Conservation (phyloP, 2,329 filamentous ascomycete species). For the Emericellopsis cladophorae region DNA sequence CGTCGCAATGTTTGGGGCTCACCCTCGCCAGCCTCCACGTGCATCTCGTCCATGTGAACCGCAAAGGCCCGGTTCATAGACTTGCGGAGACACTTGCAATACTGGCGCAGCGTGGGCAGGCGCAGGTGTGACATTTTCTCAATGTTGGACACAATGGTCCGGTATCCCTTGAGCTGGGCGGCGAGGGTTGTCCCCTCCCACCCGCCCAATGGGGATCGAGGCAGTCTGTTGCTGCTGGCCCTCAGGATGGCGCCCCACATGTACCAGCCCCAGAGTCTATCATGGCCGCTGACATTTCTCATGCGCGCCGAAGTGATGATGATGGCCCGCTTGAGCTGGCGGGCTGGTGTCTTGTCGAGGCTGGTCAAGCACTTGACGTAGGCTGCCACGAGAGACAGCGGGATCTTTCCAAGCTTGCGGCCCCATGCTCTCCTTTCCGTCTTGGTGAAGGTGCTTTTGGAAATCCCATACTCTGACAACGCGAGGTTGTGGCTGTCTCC, state of each 20-base stretch:
- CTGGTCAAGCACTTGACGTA: conserved; percentile 25
- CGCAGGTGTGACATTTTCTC: conserved; percentile 9
- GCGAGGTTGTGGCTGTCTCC: too few relatives aligned
- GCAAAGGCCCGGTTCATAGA: conserved; percentile 1
- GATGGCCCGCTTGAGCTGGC: conserved; percentile 17
- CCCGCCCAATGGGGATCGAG: neutral
- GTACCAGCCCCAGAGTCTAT: conserved; percentile 12
- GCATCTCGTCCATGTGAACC: conserved; percentile 6
- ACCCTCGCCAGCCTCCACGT: conserved; percentile 1
- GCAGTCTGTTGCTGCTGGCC: neutral
- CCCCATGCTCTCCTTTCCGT: conserved; percentile 17
- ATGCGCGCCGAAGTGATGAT: conserved; percentile 6
- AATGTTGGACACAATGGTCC: conserved; percentile 14
- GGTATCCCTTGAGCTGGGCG: conserved; percentile 16
- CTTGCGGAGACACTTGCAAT: conserved; percentile 11
- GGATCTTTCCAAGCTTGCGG: conserved; percentile 10
- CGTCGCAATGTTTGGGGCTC: conserved; percentile 1
- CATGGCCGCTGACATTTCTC: neutral
- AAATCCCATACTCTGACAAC: too few relatives aligned
- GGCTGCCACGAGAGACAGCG: conserved; percentile 28
- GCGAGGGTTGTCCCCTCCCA: conserved; percentile 6
- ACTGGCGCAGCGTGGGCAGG: conserved; percentile 8
- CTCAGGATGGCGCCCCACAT: conserved; percentile 21
- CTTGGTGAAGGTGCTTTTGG: conserved; percentile 8
- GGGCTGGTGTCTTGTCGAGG: neutral